Percentiles rank a stretch among this genome's conserved stretches.
These are phyloP conservation scores for Lachnellula arida DNA, from an alignment of 2,329 filamentous ascomycete species.

Conservation along the genomic window DNA sequence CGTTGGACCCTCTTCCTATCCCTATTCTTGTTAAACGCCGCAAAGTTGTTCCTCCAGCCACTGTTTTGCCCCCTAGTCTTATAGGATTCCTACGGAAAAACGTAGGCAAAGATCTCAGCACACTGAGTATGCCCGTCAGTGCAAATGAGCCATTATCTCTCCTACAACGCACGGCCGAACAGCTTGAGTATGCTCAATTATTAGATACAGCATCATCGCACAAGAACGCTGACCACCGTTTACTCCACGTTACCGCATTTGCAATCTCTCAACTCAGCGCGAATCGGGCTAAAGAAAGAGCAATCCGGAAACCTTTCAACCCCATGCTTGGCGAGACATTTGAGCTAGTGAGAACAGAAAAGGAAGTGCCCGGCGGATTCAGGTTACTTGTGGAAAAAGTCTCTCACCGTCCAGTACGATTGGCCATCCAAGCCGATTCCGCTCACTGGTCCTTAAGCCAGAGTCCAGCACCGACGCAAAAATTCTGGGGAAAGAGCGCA, in stretches of 20 bases:
- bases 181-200: conserved; percentile 83
- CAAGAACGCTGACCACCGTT: conserved; percentile 58
- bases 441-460: conserved; percentile 82
- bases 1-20: conserved; percentile 72
- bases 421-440: conserved; percentile 90
- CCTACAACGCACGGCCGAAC: conserved; percentile 83
- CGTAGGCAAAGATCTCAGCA: conserved; percentile 94
- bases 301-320: conserved; percentile 95
- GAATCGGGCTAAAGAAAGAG: conserved; percentile 79
- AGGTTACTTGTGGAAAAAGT: conserved; percentile 95
- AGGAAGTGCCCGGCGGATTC: conserved; percentile 67
- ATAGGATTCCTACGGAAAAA: conserved; percentile 96
- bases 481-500: conserved; percentile 97
- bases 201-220: conserved; percentile 70
- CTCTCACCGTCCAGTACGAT: conserved; percentile 82
- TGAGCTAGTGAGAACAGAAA: conserved; percentile 83
- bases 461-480: conserved; percentile 82
- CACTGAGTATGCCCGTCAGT: conserved; percentile 95
- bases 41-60: conserved; percentile 65
- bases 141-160: conserved; percentile 90
- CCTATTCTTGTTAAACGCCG: conserved; percentile 61
- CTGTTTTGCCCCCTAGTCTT: conserved; percentile 77
- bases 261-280: conserved; percentile 83
- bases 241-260: conserved; percentile 85
- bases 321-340: conserved; percentile 94